A percentile compares a stretch with the other conserved stretches of the same genome.
phyloP scores from a whole-genome alignment of 495 filamentous ascomycete species.

The Hypoxylon lienhwacheense region DNA sequence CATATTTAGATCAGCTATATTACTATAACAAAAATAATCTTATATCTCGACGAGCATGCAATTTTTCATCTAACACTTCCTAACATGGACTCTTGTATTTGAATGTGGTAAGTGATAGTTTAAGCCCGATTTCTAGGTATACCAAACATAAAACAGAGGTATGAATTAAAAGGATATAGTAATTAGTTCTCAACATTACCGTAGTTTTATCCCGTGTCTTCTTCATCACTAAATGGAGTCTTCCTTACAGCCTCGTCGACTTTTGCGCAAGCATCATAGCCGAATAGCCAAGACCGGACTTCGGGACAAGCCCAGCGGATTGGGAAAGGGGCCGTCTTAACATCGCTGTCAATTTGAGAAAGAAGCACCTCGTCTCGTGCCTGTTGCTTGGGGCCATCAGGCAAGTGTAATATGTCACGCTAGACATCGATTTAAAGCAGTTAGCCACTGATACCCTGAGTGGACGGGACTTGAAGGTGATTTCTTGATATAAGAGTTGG shows the following conservation, averaged over 20 bases:
- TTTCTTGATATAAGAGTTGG: neutral
- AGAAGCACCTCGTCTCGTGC: slow-evolving; percentile 52
- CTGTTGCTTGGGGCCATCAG: slow-evolving; percentile 55
- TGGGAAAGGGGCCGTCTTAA: slow-evolving; percentile 50
- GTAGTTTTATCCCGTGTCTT: neutral
- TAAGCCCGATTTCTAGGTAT: too few species aligned
- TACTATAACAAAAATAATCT: too few species aligned
- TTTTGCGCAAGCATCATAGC: slow-evolving; percentile 55
- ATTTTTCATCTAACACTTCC: too few species aligned
- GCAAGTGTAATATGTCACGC: slow-evolving; percentile 60
- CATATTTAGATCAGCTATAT: too few species aligned
- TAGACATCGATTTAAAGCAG: slow-evolving; percentile 26
- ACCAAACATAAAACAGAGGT: too few species aligned
- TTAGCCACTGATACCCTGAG: neutral
- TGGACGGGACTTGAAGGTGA: too few species aligned
- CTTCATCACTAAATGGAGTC: slow-evolving; percentile 13
- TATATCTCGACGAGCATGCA: too few species aligned
- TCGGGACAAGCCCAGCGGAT: slow-evolving; percentile 57
- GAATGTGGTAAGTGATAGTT: too few species aligned
- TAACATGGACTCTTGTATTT: too few species aligned
- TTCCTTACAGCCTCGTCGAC: slow-evolving; percentile 48
- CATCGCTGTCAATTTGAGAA: slow-evolving; percentile 42
- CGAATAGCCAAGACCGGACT: slow-evolving; percentile 56
- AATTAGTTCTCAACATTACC: too few species aligned
- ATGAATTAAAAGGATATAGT: too few species aligned